phyloP scores from a whole-genome alignment of 352 stramenopile genomes.

The Globisporangium paroecandrum region DNA sequence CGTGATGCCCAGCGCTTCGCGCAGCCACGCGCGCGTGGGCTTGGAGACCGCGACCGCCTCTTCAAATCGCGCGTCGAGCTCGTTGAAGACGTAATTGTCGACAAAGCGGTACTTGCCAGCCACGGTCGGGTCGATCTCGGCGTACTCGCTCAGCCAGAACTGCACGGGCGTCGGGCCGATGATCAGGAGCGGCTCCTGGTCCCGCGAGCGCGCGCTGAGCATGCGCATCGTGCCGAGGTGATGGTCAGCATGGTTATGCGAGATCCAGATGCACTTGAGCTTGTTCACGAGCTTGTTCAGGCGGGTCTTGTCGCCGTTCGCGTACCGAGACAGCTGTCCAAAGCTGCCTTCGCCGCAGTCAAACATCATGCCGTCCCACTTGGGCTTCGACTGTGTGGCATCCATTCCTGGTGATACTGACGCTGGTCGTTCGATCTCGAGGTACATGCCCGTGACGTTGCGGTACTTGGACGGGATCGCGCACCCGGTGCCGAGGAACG shows the following conservation, averaged over 20 bases:
- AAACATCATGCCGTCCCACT: conserved; percentile 83
- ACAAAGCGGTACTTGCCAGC: conserved; percentile 86
- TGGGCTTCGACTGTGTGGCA: not conserved
- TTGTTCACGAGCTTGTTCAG: conserved; percentile 55
- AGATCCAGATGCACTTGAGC: conserved; percentile 95
- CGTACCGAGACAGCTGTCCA: conserved; percentile 87
- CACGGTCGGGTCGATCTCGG: conserved; percentile 69
- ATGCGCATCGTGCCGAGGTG: conserved; percentile 93
- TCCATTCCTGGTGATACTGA: not conserved
- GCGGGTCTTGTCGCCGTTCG: conserved; percentile 32
- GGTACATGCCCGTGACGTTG: conserved; percentile 96
- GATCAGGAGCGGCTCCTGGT: conserved; percentile 78
- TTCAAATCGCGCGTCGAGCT: conserved; percentile 36
- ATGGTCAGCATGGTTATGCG: conserved; percentile 97
- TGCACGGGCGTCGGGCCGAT: conserved; percentile 90
- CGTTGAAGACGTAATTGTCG: conserved; percentile 84
- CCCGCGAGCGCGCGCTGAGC: conserved; percentile 62
- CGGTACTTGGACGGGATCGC: conserved; percentile 98
- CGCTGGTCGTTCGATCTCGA: conserved; percentile 50
- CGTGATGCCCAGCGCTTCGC: conserved; percentile 37
- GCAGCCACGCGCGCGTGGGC: conserved; percentile 36
- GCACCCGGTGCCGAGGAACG: conserved; percentile 96
- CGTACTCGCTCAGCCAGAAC: conserved; percentile 92
- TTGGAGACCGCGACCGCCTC: conserved; percentile 32
- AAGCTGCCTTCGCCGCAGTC: conserved; percentile 97